phyloP scores from a whole-genome alignment of 371 early-diverging fungal species.

The Syncephalis fuscata region DNA sequence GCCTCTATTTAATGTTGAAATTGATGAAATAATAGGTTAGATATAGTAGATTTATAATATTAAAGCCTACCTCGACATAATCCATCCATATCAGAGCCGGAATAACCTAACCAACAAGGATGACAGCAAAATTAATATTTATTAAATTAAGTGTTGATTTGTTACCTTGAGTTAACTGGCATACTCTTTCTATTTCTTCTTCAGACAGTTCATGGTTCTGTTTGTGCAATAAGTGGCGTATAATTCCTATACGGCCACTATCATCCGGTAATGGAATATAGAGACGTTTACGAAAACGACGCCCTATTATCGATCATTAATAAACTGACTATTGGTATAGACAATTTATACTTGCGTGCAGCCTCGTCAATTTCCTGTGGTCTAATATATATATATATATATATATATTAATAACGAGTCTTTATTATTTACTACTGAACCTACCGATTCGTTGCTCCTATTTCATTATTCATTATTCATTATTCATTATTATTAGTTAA shows the following conservation, averaged over 20 bases:
- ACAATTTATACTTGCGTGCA: constrained; percentile 26
- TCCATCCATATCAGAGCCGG: constrained; percentile 87
- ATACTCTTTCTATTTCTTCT: constrained; percentile 37
- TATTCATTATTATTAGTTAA: too few relatives aligned
- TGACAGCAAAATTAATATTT: background rate
- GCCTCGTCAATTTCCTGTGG: constrained; percentile 88
- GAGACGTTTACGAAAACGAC: constrained; percentile 39
- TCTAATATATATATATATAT: constrained; percentile 16
- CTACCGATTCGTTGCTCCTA: constrained; percentile 27
- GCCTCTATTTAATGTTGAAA: constrained; percentile 16
- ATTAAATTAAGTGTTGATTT: too few relatives aligned
- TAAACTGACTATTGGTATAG: background rate
- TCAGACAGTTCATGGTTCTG: constrained; percentile 32
- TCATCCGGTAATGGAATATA: constrained; percentile 80
- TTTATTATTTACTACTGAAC: background rate
- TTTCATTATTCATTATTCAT: constrained; percentile 2
- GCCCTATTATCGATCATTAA: constrained; percentile 6
- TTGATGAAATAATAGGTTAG: constrained; percentile 5
- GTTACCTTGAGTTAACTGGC: constrained; percentile 28
- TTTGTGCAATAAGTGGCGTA: constrained; percentile 36
- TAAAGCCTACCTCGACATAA: constrained; percentile 46
- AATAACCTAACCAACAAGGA: constrained; percentile 18
- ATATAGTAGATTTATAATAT: background rate
- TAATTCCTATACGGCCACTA: constrained; percentile 43
- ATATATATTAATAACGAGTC: background rate